These are phyloP conservation scores for Begonia masoniana DNA, from an alignment of 306 rosid genomes.

Conservation along the genomic window DNA sequence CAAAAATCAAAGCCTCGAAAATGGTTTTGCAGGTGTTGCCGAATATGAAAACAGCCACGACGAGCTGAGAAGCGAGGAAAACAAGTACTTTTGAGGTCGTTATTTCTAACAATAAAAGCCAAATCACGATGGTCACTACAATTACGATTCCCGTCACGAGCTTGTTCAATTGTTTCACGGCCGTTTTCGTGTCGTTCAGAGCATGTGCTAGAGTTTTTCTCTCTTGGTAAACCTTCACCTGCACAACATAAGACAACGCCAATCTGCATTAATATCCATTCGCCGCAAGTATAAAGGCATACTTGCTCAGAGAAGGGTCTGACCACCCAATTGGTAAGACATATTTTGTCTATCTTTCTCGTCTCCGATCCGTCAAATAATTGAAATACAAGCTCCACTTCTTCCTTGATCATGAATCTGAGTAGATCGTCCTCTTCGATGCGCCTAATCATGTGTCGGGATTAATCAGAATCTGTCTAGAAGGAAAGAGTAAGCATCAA, in stretches of 20 bases:
- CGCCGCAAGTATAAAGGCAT: too few relatives aligned
- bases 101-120: constrained; percentile 62
- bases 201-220: constrained; percentile 83
- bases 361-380: constrained; percentile 37
- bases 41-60: constrained; percentile 64
- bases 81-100: constrained; percentile 80
- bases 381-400: constrained; percentile 53
- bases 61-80: constrained; percentile 64
- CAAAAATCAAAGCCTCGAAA: constrained; percentile 81
- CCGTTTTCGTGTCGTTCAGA: constrained; percentile 70
- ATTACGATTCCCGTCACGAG: constrained; percentile 18
- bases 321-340: constrained; percentile 80
- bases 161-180: constrained; percentile 69
- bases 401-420: constrained; percentile 80
- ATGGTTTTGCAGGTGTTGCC: constrained; percentile 87
- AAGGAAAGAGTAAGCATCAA: neutral
- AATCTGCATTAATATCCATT: too few relatives aligned
- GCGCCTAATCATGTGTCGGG: constrained; percentile 29
- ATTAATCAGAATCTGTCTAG: neutral
- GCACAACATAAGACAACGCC: constrained; percentile 10
- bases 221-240: constrained; percentile 76
- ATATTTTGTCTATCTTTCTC: constrained; percentile 34
- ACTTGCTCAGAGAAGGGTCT: constrained; percentile 4
- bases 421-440: constrained; percentile 60
- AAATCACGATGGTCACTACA: neutral